These are phyloP conservation scores for Sechiopsis laciniata DNA, from an alignment of 306 rosid species.

Conservation along the genomic window DNA sequence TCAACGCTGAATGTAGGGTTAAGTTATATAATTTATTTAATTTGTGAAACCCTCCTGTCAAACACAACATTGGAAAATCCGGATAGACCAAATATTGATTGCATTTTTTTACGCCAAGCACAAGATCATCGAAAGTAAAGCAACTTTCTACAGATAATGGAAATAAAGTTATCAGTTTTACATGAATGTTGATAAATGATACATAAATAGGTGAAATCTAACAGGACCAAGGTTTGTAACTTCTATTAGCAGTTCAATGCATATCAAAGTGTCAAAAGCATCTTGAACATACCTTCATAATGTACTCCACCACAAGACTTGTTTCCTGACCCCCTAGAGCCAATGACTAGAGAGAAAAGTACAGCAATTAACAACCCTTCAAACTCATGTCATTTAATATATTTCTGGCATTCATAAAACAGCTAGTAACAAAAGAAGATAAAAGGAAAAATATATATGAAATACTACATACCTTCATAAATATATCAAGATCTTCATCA, in stretches of 20 bases:
- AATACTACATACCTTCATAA: slow-evolving; percentile 66
- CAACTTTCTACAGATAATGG: neutral
- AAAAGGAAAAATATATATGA: slow-evolving; percentile 9
- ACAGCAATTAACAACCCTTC: slow-evolving; percentile 18
- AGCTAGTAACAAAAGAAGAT: neutral
- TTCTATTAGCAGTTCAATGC: slow-evolving; percentile 11
- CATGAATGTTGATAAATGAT: neutral
- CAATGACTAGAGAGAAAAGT: slow-evolving; percentile 52
- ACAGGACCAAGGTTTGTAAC: neutral
- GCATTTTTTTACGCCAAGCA: neutral
- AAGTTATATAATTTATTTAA: neutral
- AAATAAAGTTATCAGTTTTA: slow-evolving; percentile 13
- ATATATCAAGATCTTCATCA: slow-evolving; percentile 90
- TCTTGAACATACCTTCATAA: slow-evolving; percentile 76
- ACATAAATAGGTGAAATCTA: neutral
- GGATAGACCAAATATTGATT: neutral
- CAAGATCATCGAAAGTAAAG: slow-evolving; percentile 1
- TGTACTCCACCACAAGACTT: slow-evolving; percentile 75
- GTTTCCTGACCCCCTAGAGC: slow-evolving; percentile 93
- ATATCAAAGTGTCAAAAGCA: slow-evolving; percentile 27
- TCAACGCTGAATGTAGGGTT: neutral
- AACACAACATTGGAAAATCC: neutral
- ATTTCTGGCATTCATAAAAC: neutral
- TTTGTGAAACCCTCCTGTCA: slow-evolving; percentile 1
- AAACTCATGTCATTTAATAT: slow-evolving; percentile 11